Base-by-base conservation (phyloP, 306 rosid genomes). In the Cucurbita pepo region DNA sequence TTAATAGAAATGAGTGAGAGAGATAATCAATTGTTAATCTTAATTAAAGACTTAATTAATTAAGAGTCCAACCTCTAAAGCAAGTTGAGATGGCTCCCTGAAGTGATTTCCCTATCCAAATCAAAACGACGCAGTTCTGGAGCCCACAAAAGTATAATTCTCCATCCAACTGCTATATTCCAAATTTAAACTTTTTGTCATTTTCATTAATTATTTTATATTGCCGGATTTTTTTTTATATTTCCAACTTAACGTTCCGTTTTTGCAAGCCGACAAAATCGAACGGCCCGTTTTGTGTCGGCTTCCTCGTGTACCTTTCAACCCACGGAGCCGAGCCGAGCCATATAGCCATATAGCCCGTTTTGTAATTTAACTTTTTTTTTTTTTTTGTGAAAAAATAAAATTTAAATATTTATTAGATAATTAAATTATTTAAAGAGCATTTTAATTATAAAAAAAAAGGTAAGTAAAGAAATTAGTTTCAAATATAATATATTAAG, bases 281-380 rank as follows among this genome's bases (percentile, higher is more conserved):
- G 78, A 83, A 85, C 87, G 86, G 89, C 80, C 88, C 82, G 80
- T 83, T 75, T 76, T 81, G 52, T 91, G 94, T 86, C 78, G 11
- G 56, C 74, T 87, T 77, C 80, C 81, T 48, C 71, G 25, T 83
- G 73, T 78, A 45, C 37, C 76, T 55, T 76, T 64, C 48, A 38
- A 62, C 22, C 41, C 18, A 10, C 54, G 44, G 11, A 36, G 43
- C 54, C 51, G 4, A 63, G 9, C 54, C 44, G 56, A 45, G 59
- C 13, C 51, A 4, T 45, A 10, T 45, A 47, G 15, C 12, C 22
- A 21, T 21, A 21, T 21, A 21, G 22, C 22, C 22, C 22, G 22
- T 21, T 21, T 21, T 21, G 22, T 21, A 21, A 21, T 21, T 21
- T 21, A 1, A 25, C 2, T 25, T 25, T 25, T 25, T 25, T 30